Conservation (phyloP, 108 stramenopile genomes). For the Stephanodiscus triporus region DNA sequence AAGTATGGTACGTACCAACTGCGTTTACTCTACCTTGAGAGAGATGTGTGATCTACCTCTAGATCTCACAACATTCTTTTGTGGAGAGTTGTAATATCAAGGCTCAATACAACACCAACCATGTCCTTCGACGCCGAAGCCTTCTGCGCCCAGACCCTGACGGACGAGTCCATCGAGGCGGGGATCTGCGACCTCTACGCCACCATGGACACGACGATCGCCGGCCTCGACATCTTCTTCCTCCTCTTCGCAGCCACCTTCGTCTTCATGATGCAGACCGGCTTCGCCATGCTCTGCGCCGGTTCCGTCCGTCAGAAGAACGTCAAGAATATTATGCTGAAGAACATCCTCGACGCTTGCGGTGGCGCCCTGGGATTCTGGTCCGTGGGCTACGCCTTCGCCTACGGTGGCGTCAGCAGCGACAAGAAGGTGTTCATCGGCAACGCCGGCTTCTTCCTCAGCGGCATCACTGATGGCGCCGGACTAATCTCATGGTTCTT, state of each 20-base stretch:
- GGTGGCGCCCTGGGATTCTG: constrained; percentile 65
- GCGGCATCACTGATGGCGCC: neutral
- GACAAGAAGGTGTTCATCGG: constrained; percentile 40
- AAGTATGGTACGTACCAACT: too few species aligned
- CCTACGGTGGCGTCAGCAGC: constrained; percentile 44
- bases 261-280: constrained; percentile 76
- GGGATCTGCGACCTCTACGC: constrained; percentile 16
- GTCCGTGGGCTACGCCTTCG: constrained; percentile 61
- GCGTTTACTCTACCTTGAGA: too few species aligned
- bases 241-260: constrained; percentile 44
- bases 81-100: too few species aligned
- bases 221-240: constrained; percentile 40
- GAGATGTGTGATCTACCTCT: too few species aligned
- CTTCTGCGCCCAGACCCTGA: neutral
- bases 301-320: constrained; percentile 67
- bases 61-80: too few species aligned
- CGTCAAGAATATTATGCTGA: constrained; percentile 64
- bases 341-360: constrained; percentile 66
- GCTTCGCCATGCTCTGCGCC: constrained; percentile 85
- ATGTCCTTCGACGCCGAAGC: constrained; percentile 6
- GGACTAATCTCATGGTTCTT: constrained; percentile 75
- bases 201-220: constrained; percentile 1
- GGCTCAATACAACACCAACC: too few species aligned
- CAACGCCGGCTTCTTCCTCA: constrained; percentile 40
- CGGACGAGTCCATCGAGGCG: constrained; percentile 3